A percentile compares a stretch with the other conserved stretches of the same genome.
Conservation (phyloP, 768 basidiomycete species). For the Boletus edulis region DNA sequence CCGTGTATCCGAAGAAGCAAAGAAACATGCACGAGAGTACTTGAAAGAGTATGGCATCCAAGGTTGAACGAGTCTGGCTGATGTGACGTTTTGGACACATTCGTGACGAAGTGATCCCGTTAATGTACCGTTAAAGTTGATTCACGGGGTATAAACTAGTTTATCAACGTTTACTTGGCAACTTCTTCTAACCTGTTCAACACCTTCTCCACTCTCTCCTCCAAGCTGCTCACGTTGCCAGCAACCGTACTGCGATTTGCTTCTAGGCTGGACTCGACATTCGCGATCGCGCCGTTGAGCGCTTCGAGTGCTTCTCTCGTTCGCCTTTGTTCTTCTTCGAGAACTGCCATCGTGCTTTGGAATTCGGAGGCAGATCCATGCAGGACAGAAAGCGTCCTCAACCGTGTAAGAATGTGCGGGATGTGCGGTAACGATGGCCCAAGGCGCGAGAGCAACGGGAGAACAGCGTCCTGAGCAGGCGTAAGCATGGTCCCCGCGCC, state of each 20-base stretch:
- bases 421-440: conserved; percentile 76
- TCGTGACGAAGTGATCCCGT: too few relatives aligned
- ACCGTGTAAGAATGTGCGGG: conserved; percentile 84
- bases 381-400: conserved; percentile 79
- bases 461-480: conserved; percentile 54
- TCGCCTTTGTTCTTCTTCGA: conserved; percentile 74
- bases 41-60: conserved; percentile 31
- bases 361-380: conserved; percentile 84
- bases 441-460: conserved; percentile 68
- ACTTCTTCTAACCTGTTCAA: conserved; percentile 42
- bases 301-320: conserved; percentile 63
- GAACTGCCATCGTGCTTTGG: conserved; percentile 55
- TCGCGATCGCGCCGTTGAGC: conserved; percentile 62
- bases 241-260: conserved; percentile 70
- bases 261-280: conserved; percentile 73
- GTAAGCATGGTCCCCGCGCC: conserved; percentile 24
- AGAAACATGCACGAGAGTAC: conserved; percentile 45
- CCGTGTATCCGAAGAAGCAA: conserved; percentile 46
- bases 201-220: conserved; percentile 52
- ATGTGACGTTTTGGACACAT: background rate
- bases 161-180: conserved; percentile 10
- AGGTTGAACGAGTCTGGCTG: conserved; percentile 3
- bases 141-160: background rate
- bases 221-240: conserved; percentile 71
- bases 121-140: background rate